A percentile compares a stretch with the other conserved stretches of the same genome.
phyloP scores from a whole-genome alignment of 2,329 filamentous ascomycete genomes.

The Tolypocladium nubicola region DNA sequence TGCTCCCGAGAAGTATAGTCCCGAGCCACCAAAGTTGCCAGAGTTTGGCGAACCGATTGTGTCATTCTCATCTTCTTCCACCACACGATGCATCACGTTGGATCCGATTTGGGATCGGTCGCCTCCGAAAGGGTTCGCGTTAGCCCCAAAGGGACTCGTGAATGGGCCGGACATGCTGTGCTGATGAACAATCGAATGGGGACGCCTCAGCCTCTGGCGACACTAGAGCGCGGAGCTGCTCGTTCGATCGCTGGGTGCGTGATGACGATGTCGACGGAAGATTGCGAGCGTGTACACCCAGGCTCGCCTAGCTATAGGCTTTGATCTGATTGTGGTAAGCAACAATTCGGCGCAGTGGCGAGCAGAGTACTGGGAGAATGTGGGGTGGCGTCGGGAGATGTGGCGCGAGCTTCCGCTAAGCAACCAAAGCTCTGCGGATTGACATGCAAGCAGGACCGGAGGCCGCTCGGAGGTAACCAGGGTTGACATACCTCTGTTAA shows the following conservation, averaged over 20 bases:
- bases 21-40: slow-evolving; percentile 18
- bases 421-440: not conserved
- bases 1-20: slow-evolving; percentile 35
- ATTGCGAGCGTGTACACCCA: not conserved
- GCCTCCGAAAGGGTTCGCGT: slow-evolving; percentile 63
- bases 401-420: not conserved
- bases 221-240: not conserved
- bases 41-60: slow-evolving; percentile 50
- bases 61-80: slow-evolving; percentile 79
- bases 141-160: slow-evolving; percentile 58
- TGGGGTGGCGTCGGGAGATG: not conserved
- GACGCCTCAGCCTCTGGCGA: not conserved
- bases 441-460: not conserved
- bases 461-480: not conserved
- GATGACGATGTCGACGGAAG: not conserved
- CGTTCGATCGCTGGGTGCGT: not conserved
- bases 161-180: slow-evolving; percentile 64
- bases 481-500: not conserved
- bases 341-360: not conserved
- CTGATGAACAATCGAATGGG: not conserved
- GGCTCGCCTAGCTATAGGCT: not conserved
- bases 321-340: not conserved
- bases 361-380: not conserved
- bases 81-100: slow-evolving; percentile 41
- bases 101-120: slow-evolving; percentile 21